Base-by-base conservation (phyloP, 805 yeast genomes). In the Candida endomychidarum region DNA sequence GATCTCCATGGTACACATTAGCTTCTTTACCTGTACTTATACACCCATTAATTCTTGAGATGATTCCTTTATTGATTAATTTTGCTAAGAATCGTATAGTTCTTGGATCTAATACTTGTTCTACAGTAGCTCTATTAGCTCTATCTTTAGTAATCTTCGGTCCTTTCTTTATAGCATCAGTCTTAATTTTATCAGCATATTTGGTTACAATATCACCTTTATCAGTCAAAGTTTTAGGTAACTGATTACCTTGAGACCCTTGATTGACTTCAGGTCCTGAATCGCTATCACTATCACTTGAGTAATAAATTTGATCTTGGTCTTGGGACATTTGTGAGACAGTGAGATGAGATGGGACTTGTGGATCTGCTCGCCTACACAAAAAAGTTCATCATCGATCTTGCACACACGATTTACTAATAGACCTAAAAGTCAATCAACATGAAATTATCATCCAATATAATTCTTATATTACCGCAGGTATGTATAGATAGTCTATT, bases 1-100 rank as follows among this genome's bases (percentile, higher is more conserved):
- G 91, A 50, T 67, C 72, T 12, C 72, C 75, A 46, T 68, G 75
- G 58, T 93, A 93, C 0, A 93, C 97, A 56, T 93, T 93, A n/a
- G 99, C 99, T 62, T 93, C 99, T 60, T 93, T 93, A 34, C 99
- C 99, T 0, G 99, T 93, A 53, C 93, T 81, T 35, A 93, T 73
- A 59, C 98, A 93, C 9, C 99, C 99, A 52, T 90, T 87, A 53
- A 93, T 82, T 50, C 85, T 80, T 2, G 93, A 80, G 23, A 93
- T 78, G 5, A 86, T 75, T 3, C 96, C 96, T 51, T 86, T 82
- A 54, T 81, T 86, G 60, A 87, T 82, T 59, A 93, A 72, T 46
- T 86, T 87, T 38, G 82, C 80, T 40, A 93, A 70, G 55, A 91
- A 91, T 52, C 79, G 71, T 67, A 90, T 72, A 0, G 99, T 93